A percentile compares a stretch with the other conserved stretches of the same genome.
Conservation (phyloP, 1,139 yeast species). For the Nakaseomyces sp. region DNA sequence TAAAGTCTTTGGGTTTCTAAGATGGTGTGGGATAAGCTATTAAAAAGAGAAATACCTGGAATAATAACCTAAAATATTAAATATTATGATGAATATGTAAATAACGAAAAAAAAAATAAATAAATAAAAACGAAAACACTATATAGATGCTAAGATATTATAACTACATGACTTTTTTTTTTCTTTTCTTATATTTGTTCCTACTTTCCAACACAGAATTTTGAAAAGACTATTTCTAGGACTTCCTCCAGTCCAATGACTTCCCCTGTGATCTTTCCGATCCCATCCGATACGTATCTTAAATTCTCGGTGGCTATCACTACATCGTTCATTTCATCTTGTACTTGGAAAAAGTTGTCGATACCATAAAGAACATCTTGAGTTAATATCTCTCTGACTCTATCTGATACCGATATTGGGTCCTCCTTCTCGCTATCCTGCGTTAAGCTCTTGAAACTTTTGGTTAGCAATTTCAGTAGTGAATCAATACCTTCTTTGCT, state of each 20-base stretch:
- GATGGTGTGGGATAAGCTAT: too few relatives aligned
- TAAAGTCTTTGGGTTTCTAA: slow-evolving; percentile 28
- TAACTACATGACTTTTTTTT: too few relatives aligned
- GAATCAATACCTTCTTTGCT: slow-evolving; percentile 46
- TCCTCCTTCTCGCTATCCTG: slow-evolving; percentile 38
- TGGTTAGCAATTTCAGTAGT: slow-evolving; percentile 36
- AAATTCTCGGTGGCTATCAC: slow-evolving; percentile 77
- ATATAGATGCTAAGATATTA: background rate
- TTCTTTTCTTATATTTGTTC: background rate
- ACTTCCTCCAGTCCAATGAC: slow-evolving; percentile 86
- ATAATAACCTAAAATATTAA: background rate
- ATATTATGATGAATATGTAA: background rate
- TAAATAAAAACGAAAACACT: too few relatives aligned
- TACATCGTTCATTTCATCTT: slow-evolving; percentile 50
- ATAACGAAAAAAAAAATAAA: background rate
- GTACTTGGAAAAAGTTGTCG: slow-evolving; percentile 46
- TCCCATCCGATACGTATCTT: slow-evolving; percentile 69
- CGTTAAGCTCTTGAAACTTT: slow-evolving; percentile 43
- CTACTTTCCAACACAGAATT: slow-evolving; percentile 88
- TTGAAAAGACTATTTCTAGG: slow-evolving; percentile 81
- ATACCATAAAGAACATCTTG: slow-evolving; percentile 72
- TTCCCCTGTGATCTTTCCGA: slow-evolving; percentile 87
- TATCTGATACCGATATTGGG: slow-evolving; percentile 61
- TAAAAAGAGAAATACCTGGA: background rate
- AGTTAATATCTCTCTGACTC: slow-evolving; percentile 63